Percentiles rank a stretch among this genome's conserved stretches.
These are phyloP conservation scores for Orbilia ellipsospora DNA, from an alignment of 2,329 filamentous ascomycete genomes.

Conservation along the genomic window DNA sequence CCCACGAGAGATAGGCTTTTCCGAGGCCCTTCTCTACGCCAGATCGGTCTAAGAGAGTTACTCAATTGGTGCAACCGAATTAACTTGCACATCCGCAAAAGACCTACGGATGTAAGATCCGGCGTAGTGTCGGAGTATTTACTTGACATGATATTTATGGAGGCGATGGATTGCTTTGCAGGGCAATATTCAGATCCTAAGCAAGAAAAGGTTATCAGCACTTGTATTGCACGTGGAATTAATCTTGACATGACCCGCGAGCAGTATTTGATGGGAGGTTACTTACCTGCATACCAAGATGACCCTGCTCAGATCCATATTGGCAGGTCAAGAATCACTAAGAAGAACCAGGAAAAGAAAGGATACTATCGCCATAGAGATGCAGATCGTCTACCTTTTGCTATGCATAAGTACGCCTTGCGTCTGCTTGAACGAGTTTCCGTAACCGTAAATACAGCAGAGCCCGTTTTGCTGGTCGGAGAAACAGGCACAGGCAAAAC, in stretches of 20 bases:
- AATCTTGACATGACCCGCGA: constrained; percentile 84
- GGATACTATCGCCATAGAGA: constrained; percentile 64
- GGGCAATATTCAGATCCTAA: constrained; percentile 77
- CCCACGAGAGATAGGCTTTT: constrained; percentile 56
- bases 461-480: constrained; percentile 93
- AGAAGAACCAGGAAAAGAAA: constrained; percentile 66
- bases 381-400: constrained; percentile 75
- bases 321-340: constrained; percentile 72
- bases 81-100: constrained; percentile 64
- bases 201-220: constrained; percentile 72
- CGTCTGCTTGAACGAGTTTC: constrained; percentile 88
- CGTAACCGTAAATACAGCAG: constrained; percentile 81
- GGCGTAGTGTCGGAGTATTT: constrained; percentile 72
- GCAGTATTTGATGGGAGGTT: constrained; percentile 75
- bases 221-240: constrained; percentile 83
- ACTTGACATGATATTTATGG: constrained; percentile 87
- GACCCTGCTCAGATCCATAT: constrained; percentile 70
- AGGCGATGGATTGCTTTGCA: constrained; percentile 91
- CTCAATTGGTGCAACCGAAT: constrained; percentile 91
- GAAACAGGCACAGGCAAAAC: constrained; percentile 99
- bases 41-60: constrained; percentile 74
- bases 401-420: constrained; percentile 85
- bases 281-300: constrained; percentile 77
- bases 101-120: constrained; percentile 31
- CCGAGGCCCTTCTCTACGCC: constrained; percentile 42